Evolutionary conservation across 73 alveolate species (phyloP), one percentile per base, ranked within the genome.

Genomic region (Stentor roeselii): DNA sequence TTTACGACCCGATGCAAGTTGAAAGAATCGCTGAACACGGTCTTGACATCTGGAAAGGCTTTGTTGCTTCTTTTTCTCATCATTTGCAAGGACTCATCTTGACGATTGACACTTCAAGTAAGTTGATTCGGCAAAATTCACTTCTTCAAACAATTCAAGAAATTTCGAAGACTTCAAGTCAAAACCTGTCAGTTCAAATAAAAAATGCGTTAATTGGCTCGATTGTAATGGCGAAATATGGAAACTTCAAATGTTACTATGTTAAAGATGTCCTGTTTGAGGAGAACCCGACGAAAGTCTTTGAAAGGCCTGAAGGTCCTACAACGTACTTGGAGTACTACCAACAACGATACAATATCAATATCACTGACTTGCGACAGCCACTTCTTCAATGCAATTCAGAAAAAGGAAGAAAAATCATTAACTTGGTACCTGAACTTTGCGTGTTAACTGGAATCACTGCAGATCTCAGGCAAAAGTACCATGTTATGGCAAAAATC

Each of bases 391-490:
- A 30, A 30, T 27, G 42, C 37, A 27, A 21, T 34, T 0, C 34
- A 30, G 37, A 67, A 21, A 34, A 40, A 67, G 80, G 80, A 1
- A 21, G 21, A 67, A 67, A 67, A 67, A 40, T 30, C 21, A 67
- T 67, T 2, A 27, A 6, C 21, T 35, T 93, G 60, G 86, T 93
- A 0, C 98, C 98, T 21, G 96, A 91, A 78, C 88, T 93, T 39
- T 93, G 98, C 83, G 76, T 74, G 60, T 84, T 93, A 86, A 93
- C 98, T 11, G 98, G 98, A 34, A 86, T 91, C 76, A 89, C 98
- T 3, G 98, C 90, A 59, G 89, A 90, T 3, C 88, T 93, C 95
- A 91, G 95, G 84, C 87, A 87, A 32, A 89, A 93, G 76, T 84
- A 82, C 85, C 84, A 86, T 39, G 74, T 86, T 60, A 93, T 93